These are phyloP conservation scores for Diaporthe ilicicola DNA, from an alignment of 2,329 filamentous ascomycete species.

Conservation along the genomic window DNA sequence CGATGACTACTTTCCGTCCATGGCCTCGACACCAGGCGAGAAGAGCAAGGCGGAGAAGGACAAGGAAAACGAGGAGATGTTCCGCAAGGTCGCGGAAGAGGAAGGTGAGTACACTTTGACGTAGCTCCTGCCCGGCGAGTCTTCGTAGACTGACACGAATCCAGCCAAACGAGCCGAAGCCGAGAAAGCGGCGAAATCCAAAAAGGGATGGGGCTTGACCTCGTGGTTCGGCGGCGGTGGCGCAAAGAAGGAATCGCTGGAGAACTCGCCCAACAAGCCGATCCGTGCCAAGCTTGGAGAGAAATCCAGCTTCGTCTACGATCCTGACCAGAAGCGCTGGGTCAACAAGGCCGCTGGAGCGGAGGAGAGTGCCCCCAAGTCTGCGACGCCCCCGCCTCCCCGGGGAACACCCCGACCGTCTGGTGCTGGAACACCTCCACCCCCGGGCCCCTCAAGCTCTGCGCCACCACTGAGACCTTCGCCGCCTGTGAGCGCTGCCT, in stretches of 20 bases:
- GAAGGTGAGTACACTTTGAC: slow-evolving; percentile 62
- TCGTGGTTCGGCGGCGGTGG: slow-evolving; percentile 84
- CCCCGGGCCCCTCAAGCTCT: slow-evolving; percentile 45
- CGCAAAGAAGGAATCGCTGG: slow-evolving; percentile 67
- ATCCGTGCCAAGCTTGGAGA: slow-evolving; percentile 95
- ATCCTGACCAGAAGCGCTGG: slow-evolving; percentile 97
- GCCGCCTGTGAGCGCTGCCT: slow-evolving; percentile 29
- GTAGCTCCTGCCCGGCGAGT: slow-evolving; percentile 30
- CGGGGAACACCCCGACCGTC: slow-evolving; percentile 65
- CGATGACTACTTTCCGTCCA: slow-evolving; percentile 70
- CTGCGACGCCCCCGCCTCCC: slow-evolving; percentile 82
- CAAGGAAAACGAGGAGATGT: slow-evolving; percentile 83
- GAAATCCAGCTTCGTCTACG: slow-evolving; percentile 91
- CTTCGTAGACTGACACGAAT: not conserved
- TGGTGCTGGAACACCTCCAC: slow-evolving; percentile 58
- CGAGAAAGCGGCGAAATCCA: slow-evolving; percentile 57
- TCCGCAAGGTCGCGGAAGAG: slow-evolving; percentile 83
- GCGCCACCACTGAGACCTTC: slow-evolving; percentile 28
- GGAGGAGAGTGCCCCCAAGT: slow-evolving; percentile 65
- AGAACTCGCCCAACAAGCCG: slow-evolving; percentile 65
- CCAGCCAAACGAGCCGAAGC: slow-evolving; percentile 69
- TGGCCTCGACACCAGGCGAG: slow-evolving; percentile 56
- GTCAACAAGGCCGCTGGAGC: slow-evolving; percentile 91
- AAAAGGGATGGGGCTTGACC: slow-evolving; percentile 81
- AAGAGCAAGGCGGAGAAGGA: slow-evolving; percentile 76